Evolutionary conservation across 345 rosid genomes (phyloP), one percentile per base, ranked within the genome.

Genomic region (Gossypium thurberi): DNA sequence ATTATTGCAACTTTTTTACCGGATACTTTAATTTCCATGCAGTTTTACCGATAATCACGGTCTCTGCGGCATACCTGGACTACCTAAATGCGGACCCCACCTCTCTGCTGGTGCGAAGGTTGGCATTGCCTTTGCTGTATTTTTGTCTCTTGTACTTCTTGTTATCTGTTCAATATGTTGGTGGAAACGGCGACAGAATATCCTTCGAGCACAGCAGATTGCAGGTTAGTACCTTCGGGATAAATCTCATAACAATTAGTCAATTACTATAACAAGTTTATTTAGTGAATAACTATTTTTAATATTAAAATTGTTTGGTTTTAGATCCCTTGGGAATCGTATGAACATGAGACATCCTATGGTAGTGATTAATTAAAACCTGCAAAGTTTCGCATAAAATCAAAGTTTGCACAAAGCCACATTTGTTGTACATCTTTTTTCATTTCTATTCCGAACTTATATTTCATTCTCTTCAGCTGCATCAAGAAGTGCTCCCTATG

Each of bases 41-140:
- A 96, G 99, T 82, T 89, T 96, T 78, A 96, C 99, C 0, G 98
- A 91, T 82, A 96, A 96, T 81, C 79, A 89, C 48, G 96, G 99
- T 56, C 90, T 96, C 37, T 96, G 99, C 28, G 99, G 99, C 43
- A 91, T 93, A 76, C 99, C 99, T 1, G 99, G 99, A 37, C 89
- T 96, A 70, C 95, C 78, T 23, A 69, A 89, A 1, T 96, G 99
- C 17, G 95, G 97, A 8, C 88, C 88, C 50, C 96, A 89, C 64
- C 86, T 93, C 55, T 82, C 99, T 61, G 85, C 87, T 2, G 84
- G 97, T 74, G 97, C 90, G 10, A 93, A 93, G 86, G 78, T 89
- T 58, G 98, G 98, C 58, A 86, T 96, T 28, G 91, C 84, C 10
- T 85, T 91, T 26, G 95, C 92, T 42, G 85, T 77, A 61, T 81